phyloP scores from a whole-genome alignment of 1,284 basidiomycete species.

The Trametes pubescens region DNA sequence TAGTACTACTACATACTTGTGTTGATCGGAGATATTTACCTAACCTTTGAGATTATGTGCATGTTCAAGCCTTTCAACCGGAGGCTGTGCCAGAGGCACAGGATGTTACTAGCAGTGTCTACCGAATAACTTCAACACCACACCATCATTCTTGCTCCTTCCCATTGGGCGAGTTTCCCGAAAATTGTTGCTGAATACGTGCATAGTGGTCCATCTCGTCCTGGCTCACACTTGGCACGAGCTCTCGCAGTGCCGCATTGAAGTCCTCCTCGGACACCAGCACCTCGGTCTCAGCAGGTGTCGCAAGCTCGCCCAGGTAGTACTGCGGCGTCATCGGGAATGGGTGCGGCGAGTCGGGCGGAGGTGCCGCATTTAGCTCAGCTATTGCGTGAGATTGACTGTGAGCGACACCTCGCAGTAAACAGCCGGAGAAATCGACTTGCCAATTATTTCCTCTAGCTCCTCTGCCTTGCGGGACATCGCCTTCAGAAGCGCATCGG shows the following conservation, averaged over 20 bases:
- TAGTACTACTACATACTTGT: too few species aligned
- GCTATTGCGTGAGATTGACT: conserved; percentile 44
- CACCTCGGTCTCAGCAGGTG: conserved; percentile 76
- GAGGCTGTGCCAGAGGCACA: too few species aligned
- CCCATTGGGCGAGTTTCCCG: conserved; percentile 39
- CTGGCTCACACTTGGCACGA: conserved; percentile 90
- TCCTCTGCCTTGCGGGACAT: conserved; percentile 90
- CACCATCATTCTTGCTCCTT: background rate
- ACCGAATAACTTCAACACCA: too few species aligned
- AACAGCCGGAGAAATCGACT: conserved; percentile 25
- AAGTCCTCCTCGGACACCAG: conserved; percentile 83
- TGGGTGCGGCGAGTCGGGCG: conserved; percentile 57
- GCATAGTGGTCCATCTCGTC: conserved; percentile 92
- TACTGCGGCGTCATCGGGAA: conserved; percentile 90
- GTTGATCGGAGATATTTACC: too few species aligned
- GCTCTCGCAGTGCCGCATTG: conserved; percentile 72
- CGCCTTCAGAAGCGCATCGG: conserved; percentile 95
- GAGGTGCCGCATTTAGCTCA: conserved; percentile 54
- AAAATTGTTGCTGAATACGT: conserved; percentile 78
- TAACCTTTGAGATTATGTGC: too few species aligned
- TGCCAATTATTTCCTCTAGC: conserved; percentile 79
- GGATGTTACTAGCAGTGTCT: too few species aligned
- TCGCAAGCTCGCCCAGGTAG: conserved; percentile 89
- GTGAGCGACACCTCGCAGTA: conserved; percentile 3
- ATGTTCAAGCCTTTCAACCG: too few species aligned